A percentile compares a stretch with the other conserved stretches of the same genome.
These are phyloP conservation scores for Bimuria novae-zelandiae DNA, from an alignment of 2,329 filamentous ascomycete genomes.

Conservation along the genomic window DNA sequence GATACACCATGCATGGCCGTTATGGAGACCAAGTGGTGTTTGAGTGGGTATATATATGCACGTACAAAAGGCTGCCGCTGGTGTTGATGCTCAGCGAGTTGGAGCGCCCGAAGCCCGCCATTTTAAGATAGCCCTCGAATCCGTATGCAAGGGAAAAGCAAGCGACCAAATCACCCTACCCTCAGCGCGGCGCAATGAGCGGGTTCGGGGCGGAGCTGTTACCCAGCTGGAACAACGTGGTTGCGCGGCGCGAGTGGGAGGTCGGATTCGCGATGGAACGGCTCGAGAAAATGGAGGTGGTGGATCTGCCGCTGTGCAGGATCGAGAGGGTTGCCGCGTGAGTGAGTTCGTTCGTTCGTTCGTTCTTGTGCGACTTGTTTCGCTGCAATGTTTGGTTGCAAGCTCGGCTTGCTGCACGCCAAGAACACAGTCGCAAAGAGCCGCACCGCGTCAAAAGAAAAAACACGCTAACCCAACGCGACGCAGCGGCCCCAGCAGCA, in stretches of 20 bases:
- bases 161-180: neutral
- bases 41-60: conserved; percentile 23
- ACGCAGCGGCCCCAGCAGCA: too few relatives aligned
- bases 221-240: conserved; percentile 24
- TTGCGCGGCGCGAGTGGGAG: conserved; percentile 27
- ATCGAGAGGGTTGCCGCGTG: conserved; percentile 25
- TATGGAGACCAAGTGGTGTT: conserved; percentile 5
- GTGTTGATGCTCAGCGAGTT: conserved; percentile 62
- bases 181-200: conserved; percentile 19
- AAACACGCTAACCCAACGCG: conserved; percentile 19
- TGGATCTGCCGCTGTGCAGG: conserved; percentile 25
- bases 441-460: conserved; percentile 34
- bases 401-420: conserved; percentile 13
- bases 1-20: neutral
- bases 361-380: neutral
- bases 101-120: conserved; percentile 53
- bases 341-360: conserved; percentile 10
- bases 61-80: conserved; percentile 55
- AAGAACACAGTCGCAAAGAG: conserved; percentile 19
- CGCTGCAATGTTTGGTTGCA: neutral
- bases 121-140: conserved; percentile 21
- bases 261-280: conserved; percentile 25
- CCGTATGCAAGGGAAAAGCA: conserved; percentile 5
- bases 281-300: conserved; percentile 20
- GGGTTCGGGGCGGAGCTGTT: conserved; percentile 19